Evolutionary conservation across 1,284 basidiomycete genomes (phyloP), one percentile per base, ranked within the genome.

Genomic region (Rugiboletus extremiorientalis): DNA sequence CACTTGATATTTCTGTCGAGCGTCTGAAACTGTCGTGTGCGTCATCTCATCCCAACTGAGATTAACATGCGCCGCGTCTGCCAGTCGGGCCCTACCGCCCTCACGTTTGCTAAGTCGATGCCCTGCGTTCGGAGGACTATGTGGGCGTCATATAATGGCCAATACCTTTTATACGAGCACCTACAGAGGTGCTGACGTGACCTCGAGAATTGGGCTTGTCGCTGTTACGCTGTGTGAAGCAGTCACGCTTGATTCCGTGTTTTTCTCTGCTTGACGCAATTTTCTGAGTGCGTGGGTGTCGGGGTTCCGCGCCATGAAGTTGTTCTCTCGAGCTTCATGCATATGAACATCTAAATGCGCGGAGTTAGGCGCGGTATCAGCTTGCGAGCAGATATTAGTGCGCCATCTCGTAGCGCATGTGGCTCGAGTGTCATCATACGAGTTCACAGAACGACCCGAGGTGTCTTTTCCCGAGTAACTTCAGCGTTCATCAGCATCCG

Each of bases 1-100:
- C 1, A 70, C 69, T 41, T 52, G 51, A 38, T 68, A 68, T 37
- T 51, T 56, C 5, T 14, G 54, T 20, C 27, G 30, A 6, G 42
- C 7, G 16, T n/a, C 46, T 33, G 53, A 31, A 8, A 22, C 11
- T 6, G 20, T 45, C 33, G 30, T n/a, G 25, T 41, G 50, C 7
- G 25, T 48, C 48, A 5, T 40, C 9, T 54, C 56, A 38, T 51
- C 50, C 65, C 54, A 68, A 4, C 40, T 6, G 11, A 40, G 27
- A n/a, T 48, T 30, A 28, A 38, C 47, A 45, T 43, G 46, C 9
- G 25, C 36, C 1, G 14, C 23, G 10, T 41, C 52, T 9, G 6
- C 33, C 14, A 33, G 50, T 45, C 5, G 57, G 30, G 40, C 33
- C 16, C 37, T 31, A 27, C 36, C 36, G 14, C 14, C 18, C 8